Conservation (phyloP, 345 rosid genomes). For the Eutrema heterophyllum region DNA sequence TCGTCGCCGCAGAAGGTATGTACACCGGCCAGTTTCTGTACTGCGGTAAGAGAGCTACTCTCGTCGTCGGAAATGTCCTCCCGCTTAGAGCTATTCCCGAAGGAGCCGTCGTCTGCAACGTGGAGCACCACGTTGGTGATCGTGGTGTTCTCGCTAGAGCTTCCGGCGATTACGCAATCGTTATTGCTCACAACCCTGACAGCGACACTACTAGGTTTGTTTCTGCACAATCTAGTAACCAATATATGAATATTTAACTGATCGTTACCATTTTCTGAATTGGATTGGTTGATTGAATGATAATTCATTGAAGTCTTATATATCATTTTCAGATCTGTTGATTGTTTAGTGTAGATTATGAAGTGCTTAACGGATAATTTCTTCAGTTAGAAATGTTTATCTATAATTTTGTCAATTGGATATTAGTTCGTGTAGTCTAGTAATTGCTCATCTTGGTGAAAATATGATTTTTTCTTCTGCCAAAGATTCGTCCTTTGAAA, state of each 20-base stretch:
- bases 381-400: too few species aligned
- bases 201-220: conserved; percentile 55
- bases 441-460: neutral
- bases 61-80: conserved; percentile 51
- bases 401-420: too few species aligned
- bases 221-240: neutral
- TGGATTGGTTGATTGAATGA: neutral
- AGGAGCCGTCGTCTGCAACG: conserved; percentile 76
- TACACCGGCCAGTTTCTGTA: conserved; percentile 56
- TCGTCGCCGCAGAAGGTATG: conserved; percentile 64
- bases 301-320: neutral
- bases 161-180: conserved; percentile 60
- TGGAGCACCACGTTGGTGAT: conserved; percentile 71
- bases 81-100: conserved; percentile 60
- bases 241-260: neutral
- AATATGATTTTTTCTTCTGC: neutral
- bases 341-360: neutral
- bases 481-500: neutral
- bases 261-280: neutral
- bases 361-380: neutral
- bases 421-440: neutral
- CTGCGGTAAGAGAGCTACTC: conserved; percentile 52
- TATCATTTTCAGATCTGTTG: neutral
- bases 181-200: conserved; percentile 66
- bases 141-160: conserved; percentile 54